A percentile compares a stretch with the other conserved stretches of the same genome.
Conservation (phyloP, 164 flowering plant genomes). For the Magnolia officinalis region DNA sequence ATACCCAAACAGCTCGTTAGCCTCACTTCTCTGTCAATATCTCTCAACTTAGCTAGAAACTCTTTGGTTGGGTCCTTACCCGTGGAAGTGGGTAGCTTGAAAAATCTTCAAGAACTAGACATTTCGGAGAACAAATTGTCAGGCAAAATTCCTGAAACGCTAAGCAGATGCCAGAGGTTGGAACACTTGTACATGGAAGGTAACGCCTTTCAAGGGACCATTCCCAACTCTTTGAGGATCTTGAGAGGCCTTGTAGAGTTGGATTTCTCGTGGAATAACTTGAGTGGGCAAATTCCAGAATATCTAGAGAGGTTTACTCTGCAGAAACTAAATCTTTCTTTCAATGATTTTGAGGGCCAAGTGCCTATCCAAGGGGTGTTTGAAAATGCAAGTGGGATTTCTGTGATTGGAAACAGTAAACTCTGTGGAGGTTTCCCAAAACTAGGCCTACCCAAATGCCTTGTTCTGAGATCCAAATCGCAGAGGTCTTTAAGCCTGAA, state of each 20-base stretch:
- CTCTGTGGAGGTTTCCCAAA: constrained; percentile 16
- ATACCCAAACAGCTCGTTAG: constrained; percentile 33
- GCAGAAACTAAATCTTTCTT: constrained; percentile 22
- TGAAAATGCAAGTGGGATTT: constrained; percentile 7
- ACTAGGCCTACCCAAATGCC: constrained; percentile 9
- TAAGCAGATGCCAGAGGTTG: constrained; percentile 22
- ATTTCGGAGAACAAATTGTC: constrained; percentile 30
- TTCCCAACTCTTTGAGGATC: constrained; percentile 17
- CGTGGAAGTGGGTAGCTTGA: constrained; percentile 23
- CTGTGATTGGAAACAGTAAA: constrained; percentile 7
- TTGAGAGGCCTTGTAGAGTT: constrained; percentile 13
- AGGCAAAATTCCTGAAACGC: constrained; percentile 29
- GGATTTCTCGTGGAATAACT: constrained; percentile 19
- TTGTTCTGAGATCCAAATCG: not conserved
- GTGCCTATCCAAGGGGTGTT: constrained; percentile 10
- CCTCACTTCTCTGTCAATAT: constrained; percentile 8
- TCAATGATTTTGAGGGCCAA: constrained; percentile 16
- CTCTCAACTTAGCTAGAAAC: constrained; percentile 27
- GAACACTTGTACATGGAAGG: constrained; percentile 15
- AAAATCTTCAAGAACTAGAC: constrained; percentile 18
- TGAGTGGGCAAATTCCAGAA: constrained; percentile 20
- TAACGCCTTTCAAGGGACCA: constrained; percentile 27
- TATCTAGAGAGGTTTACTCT: constrained; percentile 1
- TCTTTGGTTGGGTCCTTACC: constrained; percentile 32
- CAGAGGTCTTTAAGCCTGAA: not conserved